phyloP scores from a whole-genome alignment of 208 protist species.

The Herpetomonas muscarum region DNA sequence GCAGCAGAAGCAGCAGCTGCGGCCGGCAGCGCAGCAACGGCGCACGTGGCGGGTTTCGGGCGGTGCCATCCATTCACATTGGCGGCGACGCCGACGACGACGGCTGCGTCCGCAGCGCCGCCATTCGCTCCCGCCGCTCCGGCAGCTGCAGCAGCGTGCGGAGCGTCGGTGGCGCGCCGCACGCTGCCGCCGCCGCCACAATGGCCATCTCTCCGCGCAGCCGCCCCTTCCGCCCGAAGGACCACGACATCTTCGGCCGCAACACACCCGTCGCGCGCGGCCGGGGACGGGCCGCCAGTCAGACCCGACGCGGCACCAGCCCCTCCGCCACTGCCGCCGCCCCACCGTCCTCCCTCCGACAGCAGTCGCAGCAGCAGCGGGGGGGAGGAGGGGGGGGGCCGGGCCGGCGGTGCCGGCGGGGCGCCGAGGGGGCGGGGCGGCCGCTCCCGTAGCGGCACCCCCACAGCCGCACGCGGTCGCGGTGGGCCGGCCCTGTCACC shows the following conservation, averaged over 20 bases:
- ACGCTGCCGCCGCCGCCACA: background rate
- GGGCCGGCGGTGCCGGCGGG: no score
- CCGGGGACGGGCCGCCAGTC: no score
- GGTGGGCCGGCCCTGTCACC: background rate
- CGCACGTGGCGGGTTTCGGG: no score
- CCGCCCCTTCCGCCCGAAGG: background rate
- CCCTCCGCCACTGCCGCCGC: no score
- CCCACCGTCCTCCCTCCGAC: no score
- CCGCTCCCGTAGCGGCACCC: background rate
- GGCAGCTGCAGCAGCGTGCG: no score
- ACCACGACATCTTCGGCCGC: conserved; percentile 12
- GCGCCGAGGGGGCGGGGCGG: background rate
- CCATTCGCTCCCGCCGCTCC: no score
- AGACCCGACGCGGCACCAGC: no score
- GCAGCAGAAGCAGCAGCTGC: background rate
- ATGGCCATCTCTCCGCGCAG: background rate
- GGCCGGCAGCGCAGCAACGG: no score
- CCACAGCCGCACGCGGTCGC: background rate
- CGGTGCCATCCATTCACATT: no score
- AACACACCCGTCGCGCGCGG: background rate
- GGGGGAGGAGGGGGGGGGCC: background rate
- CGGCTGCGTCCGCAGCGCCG: no score
- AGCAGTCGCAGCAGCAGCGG: background rate
- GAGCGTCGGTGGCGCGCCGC: background rate
- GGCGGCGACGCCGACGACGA: no score